phyloP scores from a whole-genome alignment of 2,329 filamentous ascomycete species.

The Pseudogymnoascus sp. region DNA sequence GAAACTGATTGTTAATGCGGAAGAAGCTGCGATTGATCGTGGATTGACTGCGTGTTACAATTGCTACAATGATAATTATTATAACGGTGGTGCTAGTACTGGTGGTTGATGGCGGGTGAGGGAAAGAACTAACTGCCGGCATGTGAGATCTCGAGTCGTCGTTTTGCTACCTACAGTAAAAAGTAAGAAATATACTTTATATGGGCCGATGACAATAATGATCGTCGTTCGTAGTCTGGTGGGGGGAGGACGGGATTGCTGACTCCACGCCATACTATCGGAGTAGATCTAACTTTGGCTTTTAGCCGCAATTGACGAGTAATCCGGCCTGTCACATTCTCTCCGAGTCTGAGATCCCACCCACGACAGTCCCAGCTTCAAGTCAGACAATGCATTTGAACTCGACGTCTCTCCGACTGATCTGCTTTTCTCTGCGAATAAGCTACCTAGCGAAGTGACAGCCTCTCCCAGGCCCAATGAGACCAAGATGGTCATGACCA shows the following conservation, averaged over 20 bases:
- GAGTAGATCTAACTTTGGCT: neutral
- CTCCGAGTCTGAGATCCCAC: neutral
- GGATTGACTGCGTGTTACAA: neutral
- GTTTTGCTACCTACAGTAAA: neutral
- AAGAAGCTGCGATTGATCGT: neutral
- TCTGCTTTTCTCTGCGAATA: neutral
- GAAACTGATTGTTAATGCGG: neutral
- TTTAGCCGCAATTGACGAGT: neutral
- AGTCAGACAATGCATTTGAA: neutral
- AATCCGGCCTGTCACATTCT: neutral
- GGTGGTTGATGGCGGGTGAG: neutral
- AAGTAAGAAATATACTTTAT: neutral
- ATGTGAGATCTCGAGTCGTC: neutral
- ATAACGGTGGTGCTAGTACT: neutral
- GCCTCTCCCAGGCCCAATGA: neutral
- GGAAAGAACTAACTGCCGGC: neutral
- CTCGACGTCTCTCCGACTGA: neutral
- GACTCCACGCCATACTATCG: neutral
- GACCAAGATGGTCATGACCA: neutral
- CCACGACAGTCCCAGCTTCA: neutral
- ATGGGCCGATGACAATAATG: neutral
- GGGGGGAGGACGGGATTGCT: neutral
- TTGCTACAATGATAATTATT: neutral
- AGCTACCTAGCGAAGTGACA: neutral
- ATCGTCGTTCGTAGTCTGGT: neutral